Evolutionary conservation across 2,329 filamentous ascomycete species (phyloP), one percentile per base, ranked within the genome.

Genomic region (Myriosclerotinia duriaeana): DNA sequence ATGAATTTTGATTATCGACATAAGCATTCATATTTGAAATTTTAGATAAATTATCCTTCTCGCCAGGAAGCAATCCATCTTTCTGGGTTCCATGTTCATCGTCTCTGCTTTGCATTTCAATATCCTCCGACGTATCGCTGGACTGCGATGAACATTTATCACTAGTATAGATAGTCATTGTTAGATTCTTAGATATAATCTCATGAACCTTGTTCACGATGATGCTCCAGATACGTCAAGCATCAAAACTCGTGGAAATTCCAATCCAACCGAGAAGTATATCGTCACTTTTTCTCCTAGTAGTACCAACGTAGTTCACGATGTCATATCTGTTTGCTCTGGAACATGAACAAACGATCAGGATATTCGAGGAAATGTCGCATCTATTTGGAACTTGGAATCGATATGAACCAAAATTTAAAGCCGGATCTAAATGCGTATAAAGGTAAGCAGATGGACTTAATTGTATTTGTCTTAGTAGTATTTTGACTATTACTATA

Each of bases 71-170:
- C 26, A 54, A 26, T 44, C 40, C 50, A 40, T 53, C 68, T 12
- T 75, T 68, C 9, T 70, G 67, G n/a, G 68, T 69, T 7, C 68
- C 68, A 42, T 58, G 58, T 1, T 66, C 58, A 36, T 72, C 69
- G 38, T 74, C 69, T 56, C 69, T 66, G 44, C 73, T 72, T 53
- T 72, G 70, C 69, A 75, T 72, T 56, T 76, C 74, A 4, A 75
- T 66, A 55, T 72, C 66, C 8, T 75, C 66, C 40, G 71, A 22
- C 15, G 69, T 70, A 48, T 67, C 62, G 59, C 66, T 69, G 8
- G 66, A 64, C 17, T 56, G 34, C 6, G 66, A 34, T 34, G 30
- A 67, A 11, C 65, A 68, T 2, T 48, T 42, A 22, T 70, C 44
- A 40, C 14, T 7, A 15, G 58, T n/a, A 26, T 67, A 71, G 22